Base-by-base conservation (phyloP, 139 green algal genomes). In the Chlamydomonas sp. region DNA sequence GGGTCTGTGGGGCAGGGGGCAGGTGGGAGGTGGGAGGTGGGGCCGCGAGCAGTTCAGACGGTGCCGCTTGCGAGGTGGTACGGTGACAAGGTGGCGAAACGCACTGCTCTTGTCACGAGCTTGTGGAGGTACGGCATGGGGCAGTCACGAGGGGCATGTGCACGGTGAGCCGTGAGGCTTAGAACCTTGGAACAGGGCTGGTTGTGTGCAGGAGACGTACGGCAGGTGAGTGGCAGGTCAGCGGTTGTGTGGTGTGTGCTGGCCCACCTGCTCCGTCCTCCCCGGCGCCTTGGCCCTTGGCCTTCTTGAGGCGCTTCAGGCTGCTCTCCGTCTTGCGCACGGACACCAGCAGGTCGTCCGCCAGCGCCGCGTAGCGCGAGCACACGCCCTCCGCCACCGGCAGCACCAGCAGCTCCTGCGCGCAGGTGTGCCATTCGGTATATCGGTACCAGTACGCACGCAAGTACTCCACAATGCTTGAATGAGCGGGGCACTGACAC, bases 291-390 rank as follows among this genome's bases (percentile, higher is more conserved):
- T 18, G 61, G 59, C 82, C 90, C 2, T 90, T 89, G 61, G 68
- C 85, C 91, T 98, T 95, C 86, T 97, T 98, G 7, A 99, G 92
- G 49, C 96, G 93, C 87, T 97, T 96, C 57, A 99, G 90, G 9
- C 91, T 96, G 4, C 88, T 91, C 93, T 99, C 97, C 4, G 97
- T 98, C 91, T 98, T 98, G 59, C 93, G 91, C 84, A 99, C 94
- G 2, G 91, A 96, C 10, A 88, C 91, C 15, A 99, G 92, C 77
- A 98, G 95, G 78, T 99, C 97, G 18, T 94, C 88, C 77, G 78
- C 77, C 77, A 85, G 77, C 69, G 77, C 69, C 67, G 76, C 83
- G 79, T 94, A 95, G 7, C 90, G 88, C 1, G 7, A 61, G 18
- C 84, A 91, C 63, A 95, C 88, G 6, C 73, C 82, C 10, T 91